phyloP scores from a whole-genome alignment of 176 grass and related monocot species.

The Bolboschoenus planiculmis region DNA sequence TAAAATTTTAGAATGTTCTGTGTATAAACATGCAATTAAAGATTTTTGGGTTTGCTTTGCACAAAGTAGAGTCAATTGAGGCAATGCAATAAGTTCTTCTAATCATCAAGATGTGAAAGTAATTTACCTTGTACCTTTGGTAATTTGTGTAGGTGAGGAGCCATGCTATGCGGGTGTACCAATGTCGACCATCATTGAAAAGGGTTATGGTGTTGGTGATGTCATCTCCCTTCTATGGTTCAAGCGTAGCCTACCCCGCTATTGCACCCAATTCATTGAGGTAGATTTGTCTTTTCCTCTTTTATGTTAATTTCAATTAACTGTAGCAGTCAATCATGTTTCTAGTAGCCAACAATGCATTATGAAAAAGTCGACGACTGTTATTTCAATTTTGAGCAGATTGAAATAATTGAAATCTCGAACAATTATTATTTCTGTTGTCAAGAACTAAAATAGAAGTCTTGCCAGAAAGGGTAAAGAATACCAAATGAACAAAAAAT shows the following conservation, averaged over 20 bases:
- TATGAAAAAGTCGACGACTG: not conserved
- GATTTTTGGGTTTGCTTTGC: conserved; percentile 13
- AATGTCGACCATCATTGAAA: conserved; percentile 96
- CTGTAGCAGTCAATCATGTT: not conserved
- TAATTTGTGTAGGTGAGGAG: conserved; percentile 63
- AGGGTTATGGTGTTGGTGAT: conserved; percentile 90
- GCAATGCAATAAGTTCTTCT: not conserved
- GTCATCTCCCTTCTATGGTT: conserved; percentile 99
- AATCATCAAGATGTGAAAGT: not conserved
- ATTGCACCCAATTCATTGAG: conserved; percentile 99
- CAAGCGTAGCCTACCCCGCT: conserved; percentile 94
- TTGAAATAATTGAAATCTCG: not conserved
- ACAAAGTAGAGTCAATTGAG: not conserved
- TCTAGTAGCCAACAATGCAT: not conserved
- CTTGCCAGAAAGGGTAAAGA: not conserved
- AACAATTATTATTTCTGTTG: not conserved
- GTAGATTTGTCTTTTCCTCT: conserved; percentile 22
- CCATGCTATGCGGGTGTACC: conserved; percentile 97
- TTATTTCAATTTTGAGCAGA: not conserved
- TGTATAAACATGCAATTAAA: not conserved
- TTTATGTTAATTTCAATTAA: not conserved
- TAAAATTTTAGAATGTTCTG: not conserved
- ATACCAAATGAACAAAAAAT: not conserved
- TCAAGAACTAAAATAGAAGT: not conserved
- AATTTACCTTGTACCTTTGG: not conserved